Evolutionary conservation across 108 stramenopile genomes (phyloP).

Genomic region (Cyclotella cryptica): DNA sequence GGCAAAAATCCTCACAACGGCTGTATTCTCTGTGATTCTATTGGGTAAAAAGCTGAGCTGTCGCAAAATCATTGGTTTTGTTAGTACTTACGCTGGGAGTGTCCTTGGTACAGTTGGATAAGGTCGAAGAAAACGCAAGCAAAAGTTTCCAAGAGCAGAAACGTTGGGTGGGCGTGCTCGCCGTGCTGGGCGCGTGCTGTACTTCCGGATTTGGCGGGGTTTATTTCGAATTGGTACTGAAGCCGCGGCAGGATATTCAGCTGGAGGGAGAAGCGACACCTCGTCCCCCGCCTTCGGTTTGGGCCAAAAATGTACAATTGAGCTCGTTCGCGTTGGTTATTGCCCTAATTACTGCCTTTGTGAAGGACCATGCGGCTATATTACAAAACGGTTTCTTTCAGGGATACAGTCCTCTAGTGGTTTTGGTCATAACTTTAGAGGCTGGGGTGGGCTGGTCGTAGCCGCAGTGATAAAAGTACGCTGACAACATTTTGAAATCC

Average conservation of each 20-base stretch:
- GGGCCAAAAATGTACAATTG: slow-evolving; percentile 98
- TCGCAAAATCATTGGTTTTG: slow-evolving; percentile 65
- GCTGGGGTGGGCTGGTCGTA: slow-evolving; percentile 86
- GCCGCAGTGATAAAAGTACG: slow-evolving; percentile 88
- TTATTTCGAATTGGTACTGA: slow-evolving; percentile 97
- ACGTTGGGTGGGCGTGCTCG: slow-evolving; percentile 85
- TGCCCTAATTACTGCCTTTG: slow-evolving; percentile 75
- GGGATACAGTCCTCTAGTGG: slow-evolving; percentile 88
- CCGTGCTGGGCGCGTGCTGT: slow-evolving; percentile 93
- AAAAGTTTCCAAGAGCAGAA: slow-evolving; percentile 56
- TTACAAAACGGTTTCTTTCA: slow-evolving; percentile 84
- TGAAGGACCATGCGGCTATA: slow-evolving; percentile 76
- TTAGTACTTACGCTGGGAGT: slow-evolving; percentile 92
- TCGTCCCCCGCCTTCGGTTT: slow-evolving; percentile 70
- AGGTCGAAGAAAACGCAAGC: slow-evolving; percentile 43
- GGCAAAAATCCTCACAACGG: slow-evolving; percentile 97
- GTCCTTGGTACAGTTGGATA: slow-evolving; percentile 84
- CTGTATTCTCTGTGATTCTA: slow-evolving; percentile 92
- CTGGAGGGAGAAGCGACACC: slow-evolving; percentile 44
- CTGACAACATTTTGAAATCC: slow-evolving; percentile 87
- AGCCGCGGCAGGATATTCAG: slow-evolving; percentile 57
- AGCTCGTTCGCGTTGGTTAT: slow-evolving; percentile 87
- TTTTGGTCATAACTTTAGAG: slow-evolving; percentile 87
- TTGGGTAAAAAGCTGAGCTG: slow-evolving; percentile 82
- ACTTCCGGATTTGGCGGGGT: slow-evolving; percentile 96